phyloP scores from a whole-genome alignment of 371 early-diverging fungal genomes.

The Syncephalis plumigaleata region DNA sequence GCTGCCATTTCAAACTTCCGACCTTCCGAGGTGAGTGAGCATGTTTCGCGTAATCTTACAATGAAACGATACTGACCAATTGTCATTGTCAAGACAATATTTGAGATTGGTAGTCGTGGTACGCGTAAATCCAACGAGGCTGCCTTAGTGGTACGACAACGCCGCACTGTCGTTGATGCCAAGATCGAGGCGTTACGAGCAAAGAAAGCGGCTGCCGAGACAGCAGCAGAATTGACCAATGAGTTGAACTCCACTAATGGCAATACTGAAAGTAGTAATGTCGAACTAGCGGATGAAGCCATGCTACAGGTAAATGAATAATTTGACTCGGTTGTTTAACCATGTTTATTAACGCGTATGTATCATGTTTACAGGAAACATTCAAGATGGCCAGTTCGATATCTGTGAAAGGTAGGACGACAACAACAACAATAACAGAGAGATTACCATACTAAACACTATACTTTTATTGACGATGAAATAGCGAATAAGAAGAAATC shows the following conservation, averaged over 20 bases:
- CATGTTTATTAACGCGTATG: conserved; percentile 1
- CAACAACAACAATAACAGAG: conserved; percentile 1
- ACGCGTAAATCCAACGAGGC: conserved; percentile 49
- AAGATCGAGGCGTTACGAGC: conserved; percentile 33
- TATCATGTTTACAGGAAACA: too few relatives aligned
- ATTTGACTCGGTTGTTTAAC: conserved; percentile 5
- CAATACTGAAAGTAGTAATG: neutral
- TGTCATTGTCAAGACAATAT: conserved; percentile 47
- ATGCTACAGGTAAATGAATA: conserved; percentile 2
- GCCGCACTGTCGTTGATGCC: conserved; percentile 39
- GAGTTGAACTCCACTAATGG: conserved; percentile 10
- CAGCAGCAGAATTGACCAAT: conserved; percentile 12
- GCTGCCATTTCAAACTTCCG: conserved; percentile 58
- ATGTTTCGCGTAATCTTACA: too few relatives aligned
- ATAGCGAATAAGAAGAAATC: conserved; percentile 8
- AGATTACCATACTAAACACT: too few relatives aligned
- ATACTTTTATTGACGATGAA: too few relatives aligned
- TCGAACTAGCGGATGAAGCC: neutral
- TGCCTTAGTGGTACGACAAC: conserved; percentile 55
- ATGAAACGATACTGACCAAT: neutral
- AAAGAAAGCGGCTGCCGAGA: conserved; percentile 14
- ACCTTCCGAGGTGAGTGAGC: conserved; percentile 37
- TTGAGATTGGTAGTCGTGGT: conserved; percentile 79
- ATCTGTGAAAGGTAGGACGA: too few relatives aligned
- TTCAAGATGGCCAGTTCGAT: too few relatives aligned